These are phyloP conservation scores for Sindora glabra DNA, from an alignment of 306 rosid genomes.

Conservation along the genomic window DNA sequence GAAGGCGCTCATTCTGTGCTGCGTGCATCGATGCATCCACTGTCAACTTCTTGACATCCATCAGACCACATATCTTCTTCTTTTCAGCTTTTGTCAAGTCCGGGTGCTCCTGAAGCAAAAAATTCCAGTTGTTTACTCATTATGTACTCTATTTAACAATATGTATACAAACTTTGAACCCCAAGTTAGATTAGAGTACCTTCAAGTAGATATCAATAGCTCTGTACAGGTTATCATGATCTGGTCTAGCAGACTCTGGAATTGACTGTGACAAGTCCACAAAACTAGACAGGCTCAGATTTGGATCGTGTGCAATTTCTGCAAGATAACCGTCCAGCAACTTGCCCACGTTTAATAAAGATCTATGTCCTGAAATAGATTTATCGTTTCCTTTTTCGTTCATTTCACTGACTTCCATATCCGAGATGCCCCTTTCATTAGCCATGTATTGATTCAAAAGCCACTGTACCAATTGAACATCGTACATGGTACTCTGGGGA, in stretches of 20 bases:
- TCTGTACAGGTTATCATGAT: slow-evolving; percentile 75
- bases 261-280: slow-evolving; percentile 54
- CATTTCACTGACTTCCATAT: slow-evolving; percentile 30
- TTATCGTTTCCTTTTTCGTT: slow-evolving; percentile 44
- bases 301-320: slow-evolving; percentile 65
- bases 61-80: slow-evolving; percentile 59
- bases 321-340: slow-evolving; percentile 66
- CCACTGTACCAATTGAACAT: slow-evolving; percentile 59
- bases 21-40: slow-evolving; percentile 70
- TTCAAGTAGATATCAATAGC: slow-evolving; percentile 75
- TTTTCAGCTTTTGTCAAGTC: slow-evolving; percentile 64
- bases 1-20: slow-evolving; percentile 87
- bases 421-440: slow-evolving; percentile 29
- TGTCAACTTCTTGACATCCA: slow-evolving; percentile 80
- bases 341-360: slow-evolving; percentile 62
- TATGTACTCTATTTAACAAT: no score
- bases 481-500: slow-evolving; percentile 52
- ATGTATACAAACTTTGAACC: not conserved
- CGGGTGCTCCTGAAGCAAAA: slow-evolving; percentile 60
- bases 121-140: not conserved
- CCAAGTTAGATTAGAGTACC: no score
- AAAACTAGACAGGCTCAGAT: slow-evolving; percentile 52
- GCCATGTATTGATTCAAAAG: slow-evolving; percentile 47
- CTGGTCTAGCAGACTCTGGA: slow-evolving; percentile 66
- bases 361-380: slow-evolving; percentile 38